These are phyloP conservation scores for Panicum hallii DNA, from an alignment of 202 grass and related monocot species.

Conservation along the genomic window DNA sequence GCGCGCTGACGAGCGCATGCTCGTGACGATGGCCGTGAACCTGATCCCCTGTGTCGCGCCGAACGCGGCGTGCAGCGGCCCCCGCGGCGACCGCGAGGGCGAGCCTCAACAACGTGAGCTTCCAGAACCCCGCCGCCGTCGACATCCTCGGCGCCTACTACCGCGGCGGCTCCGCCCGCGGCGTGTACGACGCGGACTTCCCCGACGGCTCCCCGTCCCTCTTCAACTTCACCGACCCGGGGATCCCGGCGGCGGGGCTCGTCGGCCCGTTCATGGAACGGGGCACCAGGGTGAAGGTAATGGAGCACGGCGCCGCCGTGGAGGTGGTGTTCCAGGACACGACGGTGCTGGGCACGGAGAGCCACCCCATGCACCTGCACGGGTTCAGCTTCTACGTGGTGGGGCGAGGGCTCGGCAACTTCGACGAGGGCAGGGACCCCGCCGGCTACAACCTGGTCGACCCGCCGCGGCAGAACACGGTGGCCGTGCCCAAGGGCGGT, in stretches of 20 bases:
- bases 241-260: background rate
- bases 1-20: slow-evolving; percentile 42
- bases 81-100: slow-evolving; percentile 22
- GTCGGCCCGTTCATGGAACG: background rate
- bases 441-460: slow-evolving; percentile 3
- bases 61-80: background rate
- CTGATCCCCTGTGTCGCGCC: slow-evolving; percentile 29
- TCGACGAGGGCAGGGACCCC: background rate
- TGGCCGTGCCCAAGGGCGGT: background rate
- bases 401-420: slow-evolving; percentile 57
- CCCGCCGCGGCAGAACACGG: slow-evolving; percentile 25
- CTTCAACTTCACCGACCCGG: slow-evolving; percentile 53
- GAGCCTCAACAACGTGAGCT: slow-evolving; percentile 73
- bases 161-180: background rate
- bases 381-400: slow-evolving; percentile 55
- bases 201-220: slow-evolving; percentile 43
- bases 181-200: slow-evolving; percentile 50
- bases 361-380: slow-evolving; percentile 68
- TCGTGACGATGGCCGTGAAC: slow-evolving; percentile 53
- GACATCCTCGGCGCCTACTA: slow-evolving; percentile 59
- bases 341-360: slow-evolving; percentile 46
- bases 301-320: slow-evolving; percentile 40
- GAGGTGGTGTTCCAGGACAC: slow-evolving; percentile 73
- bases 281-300: slow-evolving; percentile 50
- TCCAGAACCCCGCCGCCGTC: background rate